Evolutionary conservation across 257 asterid species (phyloP).

Genomic region (Mentha longifolia): DNA sequence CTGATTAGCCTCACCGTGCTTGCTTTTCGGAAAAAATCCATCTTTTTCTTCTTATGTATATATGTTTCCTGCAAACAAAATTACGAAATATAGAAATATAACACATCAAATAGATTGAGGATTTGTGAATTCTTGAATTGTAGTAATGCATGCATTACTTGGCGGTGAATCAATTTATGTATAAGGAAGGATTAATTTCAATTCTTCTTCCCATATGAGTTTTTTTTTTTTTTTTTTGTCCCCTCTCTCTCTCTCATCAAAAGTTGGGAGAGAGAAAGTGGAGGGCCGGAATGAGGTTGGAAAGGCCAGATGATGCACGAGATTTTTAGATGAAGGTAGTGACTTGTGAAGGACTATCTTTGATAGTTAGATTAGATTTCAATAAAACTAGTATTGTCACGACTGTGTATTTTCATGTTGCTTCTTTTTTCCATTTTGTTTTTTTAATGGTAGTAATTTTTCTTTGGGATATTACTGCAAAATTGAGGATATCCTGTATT

Average conservation of each 20-base stretch:
- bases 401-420: conserved; percentile 16
- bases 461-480: not conserved
- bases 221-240: not conserved
- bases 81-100: too few species aligned
- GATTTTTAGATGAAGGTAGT: conserved; percentile 18
- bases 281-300: not conserved
- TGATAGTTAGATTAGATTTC: conserved; percentile 11
- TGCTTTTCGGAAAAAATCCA: conserved; percentile 71
- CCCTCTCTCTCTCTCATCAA: not conserved
- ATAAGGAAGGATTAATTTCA: too few species aligned
- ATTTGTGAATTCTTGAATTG: too few species aligned
- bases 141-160: too few species aligned
- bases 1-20: conserved; percentile 52
- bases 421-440: not conserved
- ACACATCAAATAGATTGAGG: too few species aligned
- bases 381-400: not conserved
- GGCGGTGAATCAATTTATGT: too few species aligned
- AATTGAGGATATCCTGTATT: conserved; percentile 22
- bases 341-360: conserved; percentile 23
- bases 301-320: not conserved
- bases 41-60: conserved; percentile 16
- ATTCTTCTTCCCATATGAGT: not conserved
- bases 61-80: too few species aligned
- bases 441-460: not conserved
- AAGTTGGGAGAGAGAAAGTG: conserved; percentile 23